These are phyloP conservation scores for Desmodesmus armatus DNA, from an alignment of 139 green algal genomes.

Conservation along the genomic window DNA sequence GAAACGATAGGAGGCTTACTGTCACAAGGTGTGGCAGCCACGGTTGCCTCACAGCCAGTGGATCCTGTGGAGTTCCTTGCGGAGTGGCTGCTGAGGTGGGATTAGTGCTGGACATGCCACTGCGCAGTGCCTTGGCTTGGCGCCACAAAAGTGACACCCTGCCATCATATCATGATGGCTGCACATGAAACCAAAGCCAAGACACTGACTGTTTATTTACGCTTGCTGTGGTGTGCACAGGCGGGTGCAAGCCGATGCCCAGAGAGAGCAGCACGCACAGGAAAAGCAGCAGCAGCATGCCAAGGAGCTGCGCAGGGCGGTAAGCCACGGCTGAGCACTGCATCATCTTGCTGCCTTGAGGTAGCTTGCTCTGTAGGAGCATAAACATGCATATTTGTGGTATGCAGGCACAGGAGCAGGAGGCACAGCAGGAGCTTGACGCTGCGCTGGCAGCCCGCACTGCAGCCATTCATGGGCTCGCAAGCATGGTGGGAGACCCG, in stretches of 20 bases:
- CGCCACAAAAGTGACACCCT: no score
- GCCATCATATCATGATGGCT: no score
- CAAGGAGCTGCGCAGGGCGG: neutral
- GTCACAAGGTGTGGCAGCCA: slow-evolving; percentile 35
- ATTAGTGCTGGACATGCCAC: neutral
- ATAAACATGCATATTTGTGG: no score
- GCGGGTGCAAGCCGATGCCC: no score
- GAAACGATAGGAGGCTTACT: slow-evolving; percentile 39
- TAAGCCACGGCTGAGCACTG: neutral
- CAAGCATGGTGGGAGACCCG: slow-evolving; percentile 34
- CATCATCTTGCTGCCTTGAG: neutral
- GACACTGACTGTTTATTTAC: no score
- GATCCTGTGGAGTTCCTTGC: slow-evolving; percentile 49
- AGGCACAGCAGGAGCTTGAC: neutral
- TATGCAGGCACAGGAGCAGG: slow-evolving; percentile 25
- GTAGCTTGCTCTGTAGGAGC: neutral
- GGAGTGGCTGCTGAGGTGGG: slow-evolving; percentile 41
- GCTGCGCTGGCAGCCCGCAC: slow-evolving; percentile 15
- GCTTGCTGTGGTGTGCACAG: no score
- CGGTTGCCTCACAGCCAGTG: slow-evolving; percentile 27
- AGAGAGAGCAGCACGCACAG: no score
- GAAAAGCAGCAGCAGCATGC: neutral
- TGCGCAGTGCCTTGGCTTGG: no score
- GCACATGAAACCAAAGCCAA: no score
- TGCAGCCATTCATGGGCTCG: slow-evolving; percentile 44